These are phyloP conservation scores for Globisporangium orthogonon DNA, from an alignment of 352 stramenopile species.

Conservation along the genomic window DNA sequence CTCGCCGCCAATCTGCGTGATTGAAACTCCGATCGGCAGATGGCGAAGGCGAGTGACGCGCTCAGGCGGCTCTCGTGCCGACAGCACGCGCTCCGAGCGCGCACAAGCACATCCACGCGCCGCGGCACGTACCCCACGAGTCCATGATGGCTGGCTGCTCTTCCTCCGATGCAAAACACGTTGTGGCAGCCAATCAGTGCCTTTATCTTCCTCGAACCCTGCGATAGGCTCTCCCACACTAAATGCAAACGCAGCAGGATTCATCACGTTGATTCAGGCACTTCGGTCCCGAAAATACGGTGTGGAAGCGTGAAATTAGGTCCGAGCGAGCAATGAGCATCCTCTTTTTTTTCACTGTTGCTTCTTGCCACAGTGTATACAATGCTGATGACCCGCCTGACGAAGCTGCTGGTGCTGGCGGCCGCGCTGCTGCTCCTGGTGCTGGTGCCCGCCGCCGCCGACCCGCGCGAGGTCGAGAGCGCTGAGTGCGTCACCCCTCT, in stretches of 20 bases:
- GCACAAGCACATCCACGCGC: constrained; percentile 1
- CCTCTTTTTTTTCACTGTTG: too few species aligned
- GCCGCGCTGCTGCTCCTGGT: constrained; percentile 24
- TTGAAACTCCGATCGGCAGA: too few species aligned
- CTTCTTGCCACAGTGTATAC: not conserved
- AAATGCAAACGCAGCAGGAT: not conserved
- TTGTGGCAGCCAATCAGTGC: not conserved
- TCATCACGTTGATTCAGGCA: too few species aligned
- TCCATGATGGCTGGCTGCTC: constrained; percentile 40
- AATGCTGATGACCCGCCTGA: constrained; percentile 17
- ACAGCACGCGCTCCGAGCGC: not conserved
- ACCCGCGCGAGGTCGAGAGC: constrained; percentile 57
- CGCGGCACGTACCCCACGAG: constrained; percentile 56
- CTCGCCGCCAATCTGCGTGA: too few species aligned
- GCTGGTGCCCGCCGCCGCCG: constrained; percentile 12
- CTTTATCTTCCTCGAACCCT: too few species aligned
- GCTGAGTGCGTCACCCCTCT: constrained; percentile 34
- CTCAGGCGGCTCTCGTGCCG: not conserved
- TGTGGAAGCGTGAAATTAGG: too few species aligned
- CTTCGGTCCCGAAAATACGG: too few species aligned
- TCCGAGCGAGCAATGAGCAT: not conserved
- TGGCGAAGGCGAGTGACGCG: not conserved
- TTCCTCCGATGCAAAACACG: not conserved
- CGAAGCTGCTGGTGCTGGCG: constrained; percentile 25
- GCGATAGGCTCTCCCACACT: too few species aligned